phyloP scores from a whole-genome alignment of 768 basidiomycete genomes.

The Hirschioporus abietinus region DNA sequence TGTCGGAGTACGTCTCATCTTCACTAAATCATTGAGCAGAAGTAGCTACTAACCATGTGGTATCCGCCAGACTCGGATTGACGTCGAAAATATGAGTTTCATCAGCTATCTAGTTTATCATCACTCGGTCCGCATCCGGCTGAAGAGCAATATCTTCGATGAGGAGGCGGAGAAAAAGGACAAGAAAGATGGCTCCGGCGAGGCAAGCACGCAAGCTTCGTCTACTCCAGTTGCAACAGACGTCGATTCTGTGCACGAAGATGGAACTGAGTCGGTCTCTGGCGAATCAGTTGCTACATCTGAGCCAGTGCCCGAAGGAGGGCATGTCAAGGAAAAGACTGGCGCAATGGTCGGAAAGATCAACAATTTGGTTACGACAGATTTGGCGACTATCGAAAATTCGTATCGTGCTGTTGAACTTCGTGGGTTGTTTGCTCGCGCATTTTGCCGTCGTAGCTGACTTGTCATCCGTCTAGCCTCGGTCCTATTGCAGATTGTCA shows the following conservation, averaged over 20 bases:
- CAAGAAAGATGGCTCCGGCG: neutral
- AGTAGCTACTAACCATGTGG: neutral
- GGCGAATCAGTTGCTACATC: neutral
- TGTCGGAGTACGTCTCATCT: neutral
- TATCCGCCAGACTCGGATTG: neutral
- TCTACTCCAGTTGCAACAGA: neutral
- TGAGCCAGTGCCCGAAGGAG: neutral
- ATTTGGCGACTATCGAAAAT: conserved; percentile 25
- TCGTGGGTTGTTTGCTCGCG: neutral
- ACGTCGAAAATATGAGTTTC: neutral
- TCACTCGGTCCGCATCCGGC: neutral
- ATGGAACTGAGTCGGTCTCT: neutral
- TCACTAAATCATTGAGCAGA: neutral
- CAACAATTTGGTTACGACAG: conserved; percentile 71
- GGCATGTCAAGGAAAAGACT: conserved; percentile 3
- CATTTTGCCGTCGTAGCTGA: too few relatives aligned
- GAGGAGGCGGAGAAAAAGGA: neutral
- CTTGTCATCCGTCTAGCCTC: neutral
- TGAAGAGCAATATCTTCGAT: neutral
- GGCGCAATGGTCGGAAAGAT: conserved; percentile 54
- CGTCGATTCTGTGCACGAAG: neutral
- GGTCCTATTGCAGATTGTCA: conserved; percentile 23
- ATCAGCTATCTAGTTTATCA: neutral
- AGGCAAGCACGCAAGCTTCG: neutral
- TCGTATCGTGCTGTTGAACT: neutral